phyloP scores from a whole-genome alignment of 805 yeast species.

The Ogataea degrootiae region DNA sequence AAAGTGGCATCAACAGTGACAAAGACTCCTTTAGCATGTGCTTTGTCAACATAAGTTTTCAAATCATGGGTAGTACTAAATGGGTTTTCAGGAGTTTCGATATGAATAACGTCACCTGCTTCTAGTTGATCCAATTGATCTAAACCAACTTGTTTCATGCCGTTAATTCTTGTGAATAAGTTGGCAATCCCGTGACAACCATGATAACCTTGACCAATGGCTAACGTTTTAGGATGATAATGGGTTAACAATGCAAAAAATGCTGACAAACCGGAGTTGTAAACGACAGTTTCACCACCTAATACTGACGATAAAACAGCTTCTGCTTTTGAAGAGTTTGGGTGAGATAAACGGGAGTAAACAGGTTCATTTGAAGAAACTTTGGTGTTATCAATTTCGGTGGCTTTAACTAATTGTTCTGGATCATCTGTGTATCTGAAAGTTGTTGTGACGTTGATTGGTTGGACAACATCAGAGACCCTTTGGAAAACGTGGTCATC shows the following conservation, averaged over 20 bases:
- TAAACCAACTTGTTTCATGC: slow-evolving; percentile 45
- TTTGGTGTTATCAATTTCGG: slow-evolving; percentile 21
- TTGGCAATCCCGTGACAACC: slow-evolving; percentile 74
- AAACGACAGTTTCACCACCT: slow-evolving; percentile 62
- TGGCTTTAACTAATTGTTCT: slow-evolving; percentile 43
- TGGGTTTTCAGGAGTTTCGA: slow-evolving; percentile 90
- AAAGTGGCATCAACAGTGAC: slow-evolving; percentile 80
- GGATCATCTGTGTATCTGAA: slow-evolving; percentile 64
- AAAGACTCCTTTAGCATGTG: slow-evolving; percentile 73
- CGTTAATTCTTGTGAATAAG: slow-evolving; percentile 56
- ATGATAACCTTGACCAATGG: slow-evolving; percentile 78
- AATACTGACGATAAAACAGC: slow-evolving; percentile 54
- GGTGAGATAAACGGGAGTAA: slow-evolving; percentile 75
- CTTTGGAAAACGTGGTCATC: slow-evolving; percentile 53
- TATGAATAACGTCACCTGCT: slow-evolving; percentile 72
- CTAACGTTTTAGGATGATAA: slow-evolving; percentile 64
- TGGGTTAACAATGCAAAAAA: slow-evolving; percentile 69
- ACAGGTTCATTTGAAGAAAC: slow-evolving; percentile 31
- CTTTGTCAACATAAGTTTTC: slow-evolving; percentile 55
- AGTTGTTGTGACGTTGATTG: slow-evolving; percentile 80
- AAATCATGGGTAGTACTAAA: slow-evolving; percentile 65
- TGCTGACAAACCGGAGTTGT: slow-evolving; percentile 78
- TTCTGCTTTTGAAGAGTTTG: slow-evolving; percentile 66
- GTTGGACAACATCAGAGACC: slow-evolving; percentile 68
- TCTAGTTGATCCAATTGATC: slow-evolving; percentile 45